A percentile compares a stretch with the other conserved stretches of the same genome.
phyloP scores from a whole-genome alignment of 176 grass and related monocot species.

The Rhynchospora breviuscula region DNA sequence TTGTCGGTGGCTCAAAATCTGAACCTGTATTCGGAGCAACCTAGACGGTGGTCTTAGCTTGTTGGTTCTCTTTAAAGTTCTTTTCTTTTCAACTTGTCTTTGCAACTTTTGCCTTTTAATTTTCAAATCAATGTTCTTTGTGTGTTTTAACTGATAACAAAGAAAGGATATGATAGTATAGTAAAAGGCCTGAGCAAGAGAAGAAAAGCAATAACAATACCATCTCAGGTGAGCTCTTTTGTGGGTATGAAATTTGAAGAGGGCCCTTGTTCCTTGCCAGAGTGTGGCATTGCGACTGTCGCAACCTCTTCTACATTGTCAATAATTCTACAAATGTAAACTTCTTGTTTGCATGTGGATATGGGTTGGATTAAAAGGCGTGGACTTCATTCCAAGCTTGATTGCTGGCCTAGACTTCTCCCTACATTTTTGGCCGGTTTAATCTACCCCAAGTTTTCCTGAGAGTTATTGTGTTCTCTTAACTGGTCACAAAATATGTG shows the following conservation, averaged over 20 bases:
- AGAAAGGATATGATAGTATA: slow-evolving; percentile 61
- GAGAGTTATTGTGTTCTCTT: slow-evolving; percentile 44
- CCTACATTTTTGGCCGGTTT: slow-evolving; percentile 33
- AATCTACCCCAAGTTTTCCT: slow-evolving; percentile 1
- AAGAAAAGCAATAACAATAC: background rate
- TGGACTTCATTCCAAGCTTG: slow-evolving; percentile 67
- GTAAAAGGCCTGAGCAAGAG: slow-evolving; percentile 70
- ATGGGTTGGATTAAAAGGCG: slow-evolving; percentile 64
- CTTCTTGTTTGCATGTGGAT: slow-evolving; percentile 36
- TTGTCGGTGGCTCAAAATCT: too few relatives aligned
- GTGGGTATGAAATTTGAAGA: slow-evolving; percentile 39
- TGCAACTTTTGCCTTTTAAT: background rate
- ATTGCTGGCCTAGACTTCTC: slow-evolving; percentile 76
- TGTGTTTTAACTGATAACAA: background rate
- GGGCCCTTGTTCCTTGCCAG: slow-evolving; percentile 51
- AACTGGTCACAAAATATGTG: slow-evolving; percentile 37
- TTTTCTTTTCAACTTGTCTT: background rate
- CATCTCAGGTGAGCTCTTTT: slow-evolving; percentile 30
- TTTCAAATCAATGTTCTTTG: background rate
- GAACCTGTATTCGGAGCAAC: too few relatives aligned
- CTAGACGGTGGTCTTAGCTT: too few relatives aligned
- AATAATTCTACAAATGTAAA: slow-evolving; percentile 26
- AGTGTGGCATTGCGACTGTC: slow-evolving; percentile 50
- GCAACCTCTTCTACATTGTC: slow-evolving; percentile 61
- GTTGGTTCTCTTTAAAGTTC: too few relatives aligned